A percentile compares a stretch with the other conserved stretches of the same genome.
phyloP scores from a whole-genome alignment of 2,329 filamentous ascomycete species.

The Ploettnerulaceae sp. region DNA sequence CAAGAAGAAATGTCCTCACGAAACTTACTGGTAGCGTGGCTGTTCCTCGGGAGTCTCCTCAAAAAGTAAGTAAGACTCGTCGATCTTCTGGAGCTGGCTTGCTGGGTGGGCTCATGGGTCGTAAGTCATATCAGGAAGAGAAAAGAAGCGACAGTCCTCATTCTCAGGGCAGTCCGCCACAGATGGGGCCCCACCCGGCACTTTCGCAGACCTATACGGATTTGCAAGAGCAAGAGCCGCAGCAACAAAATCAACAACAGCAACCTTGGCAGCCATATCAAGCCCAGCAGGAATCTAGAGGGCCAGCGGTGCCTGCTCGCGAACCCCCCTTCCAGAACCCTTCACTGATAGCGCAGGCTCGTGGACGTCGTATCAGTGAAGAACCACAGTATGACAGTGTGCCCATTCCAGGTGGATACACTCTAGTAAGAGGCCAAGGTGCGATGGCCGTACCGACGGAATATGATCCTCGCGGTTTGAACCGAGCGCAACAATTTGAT shows the following conservation, averaged over 20 bases:
- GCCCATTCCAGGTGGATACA: constrained; percentile 33
- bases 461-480: constrained; percentile 28
- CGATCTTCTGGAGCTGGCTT: constrained; percentile 26
- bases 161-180: constrained; percentile 18
- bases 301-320: neutral
- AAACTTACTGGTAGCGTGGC: constrained; percentile 9
- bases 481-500: constrained; percentile 14
- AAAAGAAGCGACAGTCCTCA: constrained; percentile 22
- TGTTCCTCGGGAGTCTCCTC: neutral
- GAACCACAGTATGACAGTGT: constrained; percentile 32
- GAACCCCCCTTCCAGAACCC: constrained; percentile 11
- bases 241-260: constrained; percentile 4
- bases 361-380: constrained; percentile 19
- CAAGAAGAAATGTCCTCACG: constrained; percentile 14
- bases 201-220: constrained; percentile 27
- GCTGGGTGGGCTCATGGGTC: constrained; percentile 27
- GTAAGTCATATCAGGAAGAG: constrained; percentile 20
- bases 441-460: constrained; percentile 21
- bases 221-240: constrained; percentile 19
- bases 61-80: constrained; percentile 19
- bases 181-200: constrained; percentile 7
- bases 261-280: constrained; percentile 6
- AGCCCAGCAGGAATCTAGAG: neutral
- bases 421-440: constrained; percentile 30
- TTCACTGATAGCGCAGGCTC: constrained; percentile 13